phyloP scores from a whole-genome alignment of 2,329 filamentous ascomycete species.

The Sordariomycetes sp. region DNA sequence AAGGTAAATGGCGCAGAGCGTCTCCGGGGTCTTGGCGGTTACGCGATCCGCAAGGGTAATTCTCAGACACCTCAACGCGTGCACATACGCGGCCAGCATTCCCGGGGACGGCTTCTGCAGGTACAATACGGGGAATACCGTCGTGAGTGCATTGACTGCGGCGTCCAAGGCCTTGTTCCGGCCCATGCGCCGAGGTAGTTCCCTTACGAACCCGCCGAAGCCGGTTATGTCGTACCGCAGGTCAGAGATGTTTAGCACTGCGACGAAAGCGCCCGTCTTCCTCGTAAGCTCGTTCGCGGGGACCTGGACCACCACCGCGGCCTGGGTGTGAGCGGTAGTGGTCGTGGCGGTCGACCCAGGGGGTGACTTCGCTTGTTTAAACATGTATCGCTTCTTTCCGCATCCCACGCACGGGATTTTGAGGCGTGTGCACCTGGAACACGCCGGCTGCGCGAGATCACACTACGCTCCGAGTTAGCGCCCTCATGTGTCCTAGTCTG shows the following conservation, averaged over 20 bases:
- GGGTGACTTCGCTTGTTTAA: constrained; percentile 20
- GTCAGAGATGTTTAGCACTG: constrained; percentile 22
- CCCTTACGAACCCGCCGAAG: constrained; percentile 29
- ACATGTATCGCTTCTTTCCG: constrained; percentile 33
- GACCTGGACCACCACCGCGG: not conserved
- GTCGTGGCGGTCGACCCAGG: not conserved
- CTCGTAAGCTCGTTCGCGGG: constrained; percentile 18
- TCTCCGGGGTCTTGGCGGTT: constrained; percentile 15
- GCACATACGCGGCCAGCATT: constrained; percentile 15
- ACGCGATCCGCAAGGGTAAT: constrained; percentile 13
- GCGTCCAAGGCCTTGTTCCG: constrained; percentile 29
- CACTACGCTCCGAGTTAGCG: constrained; percentile 19
- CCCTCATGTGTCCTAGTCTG: not conserved
- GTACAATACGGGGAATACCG: constrained; percentile 12
- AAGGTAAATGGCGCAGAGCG: constrained; percentile 22
- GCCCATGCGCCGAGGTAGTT: constrained; percentile 30
- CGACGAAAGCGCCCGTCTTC: constrained; percentile 13
- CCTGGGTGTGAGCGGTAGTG: not conserved
- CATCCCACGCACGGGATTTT: constrained; percentile 28
- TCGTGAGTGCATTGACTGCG: constrained; percentile 16
- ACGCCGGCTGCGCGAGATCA: constrained; percentile 27
- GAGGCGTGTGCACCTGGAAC: constrained; percentile 30
- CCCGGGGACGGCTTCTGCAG: constrained; percentile 7
- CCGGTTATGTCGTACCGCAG: constrained; percentile 30
- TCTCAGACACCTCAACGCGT: constrained; percentile 15